Percentiles rank a stretch among this genome's conserved stretches.
Evolutionary conservation across 176 grass and related monocot genomes (phyloP).

Genomic region (Triticum monococcum): DNA sequence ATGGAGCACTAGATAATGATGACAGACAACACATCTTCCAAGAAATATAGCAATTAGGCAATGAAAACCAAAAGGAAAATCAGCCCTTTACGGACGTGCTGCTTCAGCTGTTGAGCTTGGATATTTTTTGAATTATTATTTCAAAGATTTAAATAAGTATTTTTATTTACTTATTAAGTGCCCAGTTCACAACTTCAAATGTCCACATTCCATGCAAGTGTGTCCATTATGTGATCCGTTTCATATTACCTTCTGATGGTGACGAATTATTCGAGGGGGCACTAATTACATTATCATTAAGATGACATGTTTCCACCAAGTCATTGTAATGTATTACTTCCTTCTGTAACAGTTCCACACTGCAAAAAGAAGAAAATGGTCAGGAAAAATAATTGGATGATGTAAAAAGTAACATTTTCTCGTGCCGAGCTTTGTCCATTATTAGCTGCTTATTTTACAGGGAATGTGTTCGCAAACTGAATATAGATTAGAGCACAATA

Average conservation of each 20-base stretch:
- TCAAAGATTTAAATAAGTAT: neutral
- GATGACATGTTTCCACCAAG: slow-evolving; percentile 57
- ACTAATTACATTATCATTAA: slow-evolving; percentile 40
- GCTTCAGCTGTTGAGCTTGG: neutral
- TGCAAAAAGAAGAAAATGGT: slow-evolving; percentile 44
- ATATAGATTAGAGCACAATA: slow-evolving; percentile 4
- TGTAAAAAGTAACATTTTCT: neutral
- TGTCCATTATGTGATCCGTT: slow-evolving; percentile 9
- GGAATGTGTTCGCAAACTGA: neutral
- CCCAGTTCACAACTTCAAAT: slow-evolving; percentile 13
- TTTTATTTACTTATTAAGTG: neutral
- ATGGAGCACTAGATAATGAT: neutral
- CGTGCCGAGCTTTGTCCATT: slow-evolving; percentile 10
- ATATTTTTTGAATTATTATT: neutral
- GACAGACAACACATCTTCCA: neutral
- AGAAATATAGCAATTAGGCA: neutral
- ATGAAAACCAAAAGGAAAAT: neutral
- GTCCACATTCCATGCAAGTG: neutral
- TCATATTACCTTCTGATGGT: slow-evolving; percentile 39
- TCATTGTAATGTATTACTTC: slow-evolving; percentile 96
- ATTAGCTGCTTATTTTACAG: slow-evolving; percentile 4
- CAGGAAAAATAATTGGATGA: neutral
- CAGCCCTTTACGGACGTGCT: neutral
- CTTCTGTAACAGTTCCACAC: slow-evolving; percentile 71
- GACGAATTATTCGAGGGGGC: slow-evolving; percentile 35